Base-by-base conservation (phyloP, 83 land plant species). In the Larix sibirica region DNA sequence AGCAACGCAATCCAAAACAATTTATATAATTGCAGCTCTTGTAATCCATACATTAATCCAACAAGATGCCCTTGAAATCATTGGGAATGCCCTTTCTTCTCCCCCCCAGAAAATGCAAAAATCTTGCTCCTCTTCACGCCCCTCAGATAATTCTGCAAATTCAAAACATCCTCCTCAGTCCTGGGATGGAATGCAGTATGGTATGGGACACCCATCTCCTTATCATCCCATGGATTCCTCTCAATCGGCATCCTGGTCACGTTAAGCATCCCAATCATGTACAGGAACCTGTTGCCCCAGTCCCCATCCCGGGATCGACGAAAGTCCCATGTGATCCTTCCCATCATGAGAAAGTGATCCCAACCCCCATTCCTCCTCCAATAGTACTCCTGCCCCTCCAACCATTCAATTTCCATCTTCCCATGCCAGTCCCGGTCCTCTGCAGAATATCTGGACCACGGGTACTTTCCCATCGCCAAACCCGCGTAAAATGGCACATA, bases 401-500 rank as follows among this genome's bases (percentile, higher is more conserved):
- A 59, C 98, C 98, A 95, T 28, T 81, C 80, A 26, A 92, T 83
- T 82, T 94, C 82, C 89, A 66, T 36, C 79, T 81, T 73, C 87
- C 88, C 83, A 54, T 88, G 88, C 3, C 56, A 44, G 78, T 92
- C 96, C 20, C 94, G 86, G 4, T 89, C 90, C 23, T 81, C 21
- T 10, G 85, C 65, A 9, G 83, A 83, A 20, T 59, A 66, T 38
- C 83, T 79, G 38, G 79, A 26, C 87, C 89, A 93, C 24, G 93
- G 74, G 87, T 89, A 85, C 79, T 86, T 85, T 10, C 86, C 89
- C 42, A 93, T 87, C 0, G 90, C 96, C 64, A 95, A 88, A 0
- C 99, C 99, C 26, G 88, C 95, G 83, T 96, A 96, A 76, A 91
- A 96, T 21, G 99, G 99, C 17, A 96, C 71, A 82, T 89, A 96